Conservation (phyloP, 129 eudicot genomes). For the Solidago caesia region DNA sequence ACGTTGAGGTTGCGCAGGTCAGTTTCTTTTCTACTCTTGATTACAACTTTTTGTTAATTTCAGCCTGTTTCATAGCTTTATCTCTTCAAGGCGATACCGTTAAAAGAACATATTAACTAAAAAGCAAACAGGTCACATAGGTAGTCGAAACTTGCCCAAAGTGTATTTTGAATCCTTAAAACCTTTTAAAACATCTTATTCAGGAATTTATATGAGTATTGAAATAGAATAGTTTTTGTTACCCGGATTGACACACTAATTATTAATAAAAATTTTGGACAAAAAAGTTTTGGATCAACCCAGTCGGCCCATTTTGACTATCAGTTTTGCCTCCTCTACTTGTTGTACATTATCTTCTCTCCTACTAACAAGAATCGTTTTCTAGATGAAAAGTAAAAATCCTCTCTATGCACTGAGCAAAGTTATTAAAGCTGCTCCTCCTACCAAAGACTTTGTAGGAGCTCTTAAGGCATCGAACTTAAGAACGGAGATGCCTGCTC, state of each 20-base stretch:
- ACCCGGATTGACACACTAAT: not conserved
- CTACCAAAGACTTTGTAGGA: slow-evolving; percentile 74
- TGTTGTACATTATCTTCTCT: not conserved
- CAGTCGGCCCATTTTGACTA: not conserved
- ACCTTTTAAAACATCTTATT: not conserved
- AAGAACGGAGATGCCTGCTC: slow-evolving; percentile 81
- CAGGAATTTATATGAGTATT: not conserved
- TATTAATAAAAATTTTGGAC: not conserved
- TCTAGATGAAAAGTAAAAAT: slow-evolving; percentile 63
- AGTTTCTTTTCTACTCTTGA: slow-evolving; percentile 10
- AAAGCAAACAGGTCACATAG: not conserved
- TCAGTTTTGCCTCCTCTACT: not conserved
- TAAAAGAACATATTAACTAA: not conserved
- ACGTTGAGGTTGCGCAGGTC: slow-evolving; percentile 78
- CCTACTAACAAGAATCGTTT: slow-evolving; percentile 19
- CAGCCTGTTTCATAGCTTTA: not conserved
- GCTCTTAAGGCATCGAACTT: slow-evolving; percentile 61
- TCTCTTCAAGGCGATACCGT: not conserved
- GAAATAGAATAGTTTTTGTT: not conserved
- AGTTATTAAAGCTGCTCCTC: slow-evolving; percentile 50
- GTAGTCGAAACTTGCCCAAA: not conserved
- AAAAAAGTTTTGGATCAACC: not conserved
- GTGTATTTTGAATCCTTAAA: not conserved
- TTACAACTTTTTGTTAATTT: not conserved
- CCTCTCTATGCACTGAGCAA: slow-evolving; percentile 53